Evolutionary conservation across 2,329 filamentous ascomycete species (phyloP).

Genomic region (Sporothrix luriei): DNA sequence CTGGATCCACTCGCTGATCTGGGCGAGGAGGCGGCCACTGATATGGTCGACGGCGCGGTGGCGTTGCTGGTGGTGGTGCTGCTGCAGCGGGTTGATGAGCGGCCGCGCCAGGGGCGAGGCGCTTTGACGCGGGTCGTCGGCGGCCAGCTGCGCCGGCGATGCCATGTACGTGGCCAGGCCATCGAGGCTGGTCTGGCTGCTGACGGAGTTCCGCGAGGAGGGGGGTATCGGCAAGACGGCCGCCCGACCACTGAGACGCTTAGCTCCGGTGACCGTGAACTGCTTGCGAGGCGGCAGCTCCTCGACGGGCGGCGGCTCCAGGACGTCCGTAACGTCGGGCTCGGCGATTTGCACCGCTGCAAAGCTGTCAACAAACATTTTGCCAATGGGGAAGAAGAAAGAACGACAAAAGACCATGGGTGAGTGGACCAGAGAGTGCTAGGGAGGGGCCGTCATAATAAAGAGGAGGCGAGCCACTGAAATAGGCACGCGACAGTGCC

Average conservation of each 20-base stretch:
- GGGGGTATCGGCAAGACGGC: conserved; percentile 42
- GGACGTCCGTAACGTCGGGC: conserved; percentile 43
- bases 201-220: conserved; percentile 52
- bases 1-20: conserved; percentile 82
- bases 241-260: conserved; percentile 51
- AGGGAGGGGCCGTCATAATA: background rate
- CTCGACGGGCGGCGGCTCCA: conserved; percentile 40
- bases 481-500: no score
- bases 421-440: background rate
- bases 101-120: conserved; percentile 31
- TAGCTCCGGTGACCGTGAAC: conserved; percentile 50
- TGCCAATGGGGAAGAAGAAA: background rate
- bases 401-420: background rate
- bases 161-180: conserved; percentile 38
- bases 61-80: conserved; percentile 46
- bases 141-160: conserved; percentile 38
- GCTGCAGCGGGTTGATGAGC: conserved; percentile 38
- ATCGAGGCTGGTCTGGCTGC: conserved; percentile 46
- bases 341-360: conserved; percentile 63
- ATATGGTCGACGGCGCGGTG: conserved; percentile 44
- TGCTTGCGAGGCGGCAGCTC: conserved; percentile 49
- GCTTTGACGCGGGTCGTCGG: conserved; percentile 36
- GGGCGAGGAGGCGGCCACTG: conserved; percentile 65
- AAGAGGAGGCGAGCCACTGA: background rate
- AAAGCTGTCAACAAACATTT: conserved; percentile 9